Evolutionary conservation across 2,329 filamentous ascomycete species (phyloP).

Genomic region (Beauveria medogensis): DNA sequence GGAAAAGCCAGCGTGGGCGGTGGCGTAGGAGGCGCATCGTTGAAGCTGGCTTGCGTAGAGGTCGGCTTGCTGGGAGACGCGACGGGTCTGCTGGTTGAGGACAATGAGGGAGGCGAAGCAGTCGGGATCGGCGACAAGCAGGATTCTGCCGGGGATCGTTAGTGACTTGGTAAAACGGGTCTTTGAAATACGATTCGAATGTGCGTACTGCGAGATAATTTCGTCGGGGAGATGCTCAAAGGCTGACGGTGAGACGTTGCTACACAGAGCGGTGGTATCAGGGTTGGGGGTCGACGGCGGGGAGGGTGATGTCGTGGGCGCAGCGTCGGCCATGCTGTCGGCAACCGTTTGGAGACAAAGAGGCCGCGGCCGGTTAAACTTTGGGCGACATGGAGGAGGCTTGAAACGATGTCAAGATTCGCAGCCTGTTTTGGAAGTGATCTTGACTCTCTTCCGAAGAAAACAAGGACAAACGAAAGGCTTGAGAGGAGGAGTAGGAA

Average conservation of each 20-base stretch:
- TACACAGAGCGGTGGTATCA: not conserved
- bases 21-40: conserved; percentile 51
- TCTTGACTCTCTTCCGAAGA: not conserved
- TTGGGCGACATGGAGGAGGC: not conserved
- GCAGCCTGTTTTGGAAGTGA: not conserved
- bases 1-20: conserved; percentile 37
- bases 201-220: conserved; percentile 59
- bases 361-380: conserved; percentile 4
- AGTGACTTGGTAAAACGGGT: conserved; percentile 13
- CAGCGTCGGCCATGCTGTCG: not conserved
- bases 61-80: conserved; percentile 53
- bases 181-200: not conserved
- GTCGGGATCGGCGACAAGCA: conserved; percentile 51
- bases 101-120: conserved; percentile 59
- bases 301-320: not conserved
- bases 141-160: conserved; percentile 40
- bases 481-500: not conserved
- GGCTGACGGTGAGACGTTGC: conserved; percentile 23
- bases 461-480: not conserved
- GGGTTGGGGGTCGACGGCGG: not conserved
- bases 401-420: not conserved
- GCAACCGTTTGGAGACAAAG: not conserved
- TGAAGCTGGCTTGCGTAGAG: conserved; percentile 56
- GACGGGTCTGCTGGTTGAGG: conserved; percentile 58
- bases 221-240: conserved; percentile 57